These are phyloP conservation scores for Kwoniella sp. DNA, from an alignment of 768 basidiomycete genomes.

Conservation along the genomic window DNA sequence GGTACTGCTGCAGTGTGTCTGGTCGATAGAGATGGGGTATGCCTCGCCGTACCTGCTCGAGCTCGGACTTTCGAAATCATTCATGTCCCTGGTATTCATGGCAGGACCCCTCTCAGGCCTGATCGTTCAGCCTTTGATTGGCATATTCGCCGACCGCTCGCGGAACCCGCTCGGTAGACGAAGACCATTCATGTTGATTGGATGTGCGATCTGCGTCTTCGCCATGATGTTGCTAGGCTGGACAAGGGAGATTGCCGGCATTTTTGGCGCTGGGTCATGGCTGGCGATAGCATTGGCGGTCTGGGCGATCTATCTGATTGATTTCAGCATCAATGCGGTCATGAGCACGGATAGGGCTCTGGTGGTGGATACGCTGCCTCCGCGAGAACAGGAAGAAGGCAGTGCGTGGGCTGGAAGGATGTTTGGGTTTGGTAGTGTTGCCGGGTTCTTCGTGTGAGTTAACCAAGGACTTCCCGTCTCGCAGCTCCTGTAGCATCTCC, in stretches of 20 bases:
- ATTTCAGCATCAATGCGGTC: constrained; percentile 67
- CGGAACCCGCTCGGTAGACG: constrained; percentile 81
- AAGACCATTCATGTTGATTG: constrained; percentile 79
- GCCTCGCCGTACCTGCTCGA: constrained; percentile 85
- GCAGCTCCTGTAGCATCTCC: no score
- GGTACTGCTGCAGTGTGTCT: constrained; percentile 60
- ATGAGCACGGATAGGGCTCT: constrained; percentile 89
- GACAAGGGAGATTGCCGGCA: constrained; percentile 67
- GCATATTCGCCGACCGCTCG: constrained; percentile 78
- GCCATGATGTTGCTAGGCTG: constrained; percentile 84
- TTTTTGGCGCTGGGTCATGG: constrained; percentile 54
- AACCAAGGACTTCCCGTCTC: no score
- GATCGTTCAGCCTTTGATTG: constrained; percentile 85
- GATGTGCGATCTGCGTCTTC: constrained; percentile 66
- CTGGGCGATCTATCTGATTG: constrained; percentile 68
- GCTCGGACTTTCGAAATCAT: constrained; percentile 80
- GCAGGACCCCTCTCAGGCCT: constrained; percentile 90
- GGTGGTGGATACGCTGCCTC: constrained; percentile 79
- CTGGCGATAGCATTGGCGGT: constrained; percentile 80
- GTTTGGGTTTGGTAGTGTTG: constrained; percentile 80
- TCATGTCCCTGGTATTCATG: constrained; percentile 86
- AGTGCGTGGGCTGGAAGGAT: constrained; percentile 97
- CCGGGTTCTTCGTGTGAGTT: constrained; percentile 85
- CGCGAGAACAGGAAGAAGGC: constrained; percentile 73
- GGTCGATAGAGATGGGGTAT: constrained; percentile 95